Conservation (phyloP, 2,329 filamentous ascomycete genomes). For the Monascus ruber region DNA sequence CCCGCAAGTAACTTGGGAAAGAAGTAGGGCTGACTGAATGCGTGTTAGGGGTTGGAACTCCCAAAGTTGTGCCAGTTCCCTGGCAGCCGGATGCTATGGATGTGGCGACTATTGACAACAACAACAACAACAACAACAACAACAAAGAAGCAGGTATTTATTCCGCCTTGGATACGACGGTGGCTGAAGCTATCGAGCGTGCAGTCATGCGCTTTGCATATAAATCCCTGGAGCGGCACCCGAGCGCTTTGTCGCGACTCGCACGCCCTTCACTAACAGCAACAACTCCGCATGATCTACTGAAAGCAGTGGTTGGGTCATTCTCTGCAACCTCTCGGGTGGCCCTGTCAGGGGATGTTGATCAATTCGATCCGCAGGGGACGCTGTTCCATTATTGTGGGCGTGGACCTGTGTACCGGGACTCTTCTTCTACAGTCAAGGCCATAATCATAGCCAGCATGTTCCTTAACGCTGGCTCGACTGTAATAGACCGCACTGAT, state of each 20-base stretch:
- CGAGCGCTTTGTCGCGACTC: background rate
- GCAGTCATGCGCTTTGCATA: background rate
- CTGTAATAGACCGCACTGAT: constrained; percentile 16
- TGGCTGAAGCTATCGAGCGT: background rate
- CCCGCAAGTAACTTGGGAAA: too few species aligned
- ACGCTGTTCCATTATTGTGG: constrained; percentile 14
- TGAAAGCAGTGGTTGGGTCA: constrained; percentile 7
- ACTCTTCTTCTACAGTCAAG: constrained; percentile 18
- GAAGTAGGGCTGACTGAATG: too few species aligned
- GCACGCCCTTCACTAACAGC: constrained; percentile 6
- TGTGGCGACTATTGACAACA: too few species aligned
- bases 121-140: too few species aligned
- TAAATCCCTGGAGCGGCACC: background rate
- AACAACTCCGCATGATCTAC: constrained; percentile 6
- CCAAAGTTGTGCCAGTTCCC: too few species aligned
- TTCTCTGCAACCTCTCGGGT: constrained; percentile 8
- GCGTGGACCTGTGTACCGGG: constrained; percentile 18
- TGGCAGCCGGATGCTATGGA: too few species aligned
- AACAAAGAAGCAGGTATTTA: too few species aligned
- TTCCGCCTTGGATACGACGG: too few species aligned
- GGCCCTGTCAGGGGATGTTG: background rate
- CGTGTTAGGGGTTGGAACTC: too few species aligned
- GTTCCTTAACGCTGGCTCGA: constrained; percentile 26
- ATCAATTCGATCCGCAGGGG: constrained; percentile 12
- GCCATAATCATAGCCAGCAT: constrained; percentile 23